Percentiles rank a stretch among this genome's conserved stretches.
phyloP scores from a whole-genome alignment of 2,329 filamentous ascomycete species.

The Talaromyces piceae region DNA sequence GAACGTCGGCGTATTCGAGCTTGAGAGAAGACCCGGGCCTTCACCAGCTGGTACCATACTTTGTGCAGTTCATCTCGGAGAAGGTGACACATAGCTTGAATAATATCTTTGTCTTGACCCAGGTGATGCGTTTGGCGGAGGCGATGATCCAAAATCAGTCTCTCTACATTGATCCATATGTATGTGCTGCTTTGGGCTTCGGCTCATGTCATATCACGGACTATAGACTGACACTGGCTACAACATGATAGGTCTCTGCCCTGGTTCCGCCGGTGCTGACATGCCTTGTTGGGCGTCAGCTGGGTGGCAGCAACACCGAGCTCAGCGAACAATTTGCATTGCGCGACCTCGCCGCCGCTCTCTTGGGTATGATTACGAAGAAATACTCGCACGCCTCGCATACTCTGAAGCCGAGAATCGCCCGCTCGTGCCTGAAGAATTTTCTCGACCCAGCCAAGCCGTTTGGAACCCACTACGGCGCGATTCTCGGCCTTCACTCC shows the following conservation, averaged over 20 bases:
- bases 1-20: conserved; percentile 76
- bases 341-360: conserved; percentile 72
- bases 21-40: conserved; percentile 83
- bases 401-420: conserved; percentile 77
- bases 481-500: conserved; percentile 69
- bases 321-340: conserved; percentile 64
- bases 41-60: conserved; percentile 93
- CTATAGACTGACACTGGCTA: background rate
- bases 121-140: conserved; percentile 85
- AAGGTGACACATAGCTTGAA: conserved; percentile 92
- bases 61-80: conserved; percentile 90
- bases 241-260: conserved; percentile 42
- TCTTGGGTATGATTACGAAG: conserved; percentile 69
- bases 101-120: conserved; percentile 77
- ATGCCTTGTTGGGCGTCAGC: conserved; percentile 75
- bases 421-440: conserved; percentile 84
- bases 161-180: conserved; percentile 66
- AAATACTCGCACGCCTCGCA: conserved; percentile 77
- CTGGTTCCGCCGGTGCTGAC: conserved; percentile 85
- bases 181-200: conserved; percentile 27
- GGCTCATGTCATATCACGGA: background rate
- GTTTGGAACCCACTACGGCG: conserved; percentile 79
- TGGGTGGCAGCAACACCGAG: conserved; percentile 51
- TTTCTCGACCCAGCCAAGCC: conserved; percentile 83
- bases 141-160: conserved; percentile 77